Percentiles rank a stretch among this genome's conserved stretches.
These are phyloP conservation scores for Paracoccidioides lutzii DNA, from an alignment of 2,329 filamentous ascomycete genomes.

Conservation along the genomic window DNA sequence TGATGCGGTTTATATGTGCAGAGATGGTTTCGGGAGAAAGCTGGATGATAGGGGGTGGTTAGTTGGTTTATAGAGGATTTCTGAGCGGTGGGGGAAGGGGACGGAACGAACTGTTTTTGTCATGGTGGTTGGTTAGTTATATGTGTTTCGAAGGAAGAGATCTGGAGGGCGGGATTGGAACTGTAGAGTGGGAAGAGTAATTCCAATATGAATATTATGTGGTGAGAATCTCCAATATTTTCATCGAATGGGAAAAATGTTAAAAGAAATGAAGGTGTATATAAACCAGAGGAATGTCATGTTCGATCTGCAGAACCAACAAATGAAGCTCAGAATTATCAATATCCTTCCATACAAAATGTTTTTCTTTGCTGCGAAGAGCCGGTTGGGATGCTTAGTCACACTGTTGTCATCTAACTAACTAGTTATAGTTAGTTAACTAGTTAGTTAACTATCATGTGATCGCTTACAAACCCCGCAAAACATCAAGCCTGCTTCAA, in stretches of 20 bases:
- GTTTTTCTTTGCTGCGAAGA: background rate
- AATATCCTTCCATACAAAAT: background rate
- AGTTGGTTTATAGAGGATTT: slow-evolving; percentile 3
- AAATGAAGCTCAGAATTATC: background rate
- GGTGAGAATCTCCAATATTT: background rate
- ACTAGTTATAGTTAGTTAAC: background rate
- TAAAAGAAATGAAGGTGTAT: background rate
- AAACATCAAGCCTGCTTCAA: too few relatives aligned
- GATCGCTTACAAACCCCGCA: too few relatives aligned
- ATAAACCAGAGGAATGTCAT: background rate
- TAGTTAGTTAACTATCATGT: too few relatives aligned
- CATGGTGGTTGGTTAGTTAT: background rate
- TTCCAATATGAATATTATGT: too few relatives aligned
- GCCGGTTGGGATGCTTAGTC: background rate
- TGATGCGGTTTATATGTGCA: slow-evolving; percentile 29
- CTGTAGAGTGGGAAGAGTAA: too few relatives aligned
- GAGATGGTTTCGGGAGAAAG: slow-evolving; percentile 19
- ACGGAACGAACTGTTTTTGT: background rate
- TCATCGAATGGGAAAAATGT: background rate
- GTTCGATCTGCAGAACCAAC: background rate
- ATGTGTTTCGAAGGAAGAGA: background rate
- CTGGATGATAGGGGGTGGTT: slow-evolving; percentile 8
- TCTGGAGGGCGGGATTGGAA: background rate
- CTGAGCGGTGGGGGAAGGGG: background rate
- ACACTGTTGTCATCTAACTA: background rate